These are phyloP conservation scores for Cucumis cinereus DNA, from an alignment of 306 rosid genomes.

Conservation along the genomic window DNA sequence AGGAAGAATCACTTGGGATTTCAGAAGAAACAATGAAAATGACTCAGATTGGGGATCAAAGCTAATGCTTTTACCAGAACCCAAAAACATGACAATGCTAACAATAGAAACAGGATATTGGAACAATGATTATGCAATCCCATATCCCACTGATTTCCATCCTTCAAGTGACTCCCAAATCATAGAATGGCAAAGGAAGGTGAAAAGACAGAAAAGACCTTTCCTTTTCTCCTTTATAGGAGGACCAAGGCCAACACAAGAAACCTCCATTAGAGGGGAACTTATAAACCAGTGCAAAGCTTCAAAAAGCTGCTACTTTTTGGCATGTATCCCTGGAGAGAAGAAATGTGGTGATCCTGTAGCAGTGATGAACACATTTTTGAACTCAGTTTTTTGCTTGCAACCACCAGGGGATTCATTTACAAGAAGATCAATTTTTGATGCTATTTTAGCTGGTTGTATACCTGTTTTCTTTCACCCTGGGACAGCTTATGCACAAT, in stretches of 20 bases:
- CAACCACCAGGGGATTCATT: slow-evolving; percentile 40
- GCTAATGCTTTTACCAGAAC: slow-evolving; percentile 28
- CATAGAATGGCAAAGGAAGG: slow-evolving; percentile 26
- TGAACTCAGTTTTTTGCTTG: slow-evolving; percentile 32
- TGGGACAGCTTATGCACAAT: slow-evolving; percentile 34
- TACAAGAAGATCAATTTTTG: slow-evolving; percentile 34
- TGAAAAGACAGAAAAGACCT: slow-evolving; percentile 20
- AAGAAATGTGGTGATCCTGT: slow-evolving; percentile 28
- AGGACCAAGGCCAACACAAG: slow-evolving; percentile 23
- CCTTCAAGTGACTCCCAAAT: slow-evolving; percentile 28
- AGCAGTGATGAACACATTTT: slow-evolving; percentile 32
- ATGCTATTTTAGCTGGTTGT: slow-evolving; percentile 38
- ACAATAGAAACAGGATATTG: slow-evolving; percentile 33
- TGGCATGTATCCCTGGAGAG: slow-evolving; percentile 19
- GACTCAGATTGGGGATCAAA: slow-evolving; percentile 36
- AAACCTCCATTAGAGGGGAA: slow-evolving; percentile 26
- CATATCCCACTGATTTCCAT: slow-evolving; percentile 43
- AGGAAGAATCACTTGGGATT: slow-evolving; percentile 47
- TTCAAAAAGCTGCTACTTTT: slow-evolving; percentile 19
- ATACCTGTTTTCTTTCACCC: slow-evolving; percentile 40
- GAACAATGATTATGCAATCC: slow-evolving; percentile 34
- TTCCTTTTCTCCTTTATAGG: slow-evolving; percentile 33
- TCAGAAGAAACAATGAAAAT: slow-evolving; percentile 18
- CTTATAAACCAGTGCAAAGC: slow-evolving; percentile 26
- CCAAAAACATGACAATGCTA: slow-evolving; percentile 28